Evolutionary conservation across 1,139 yeast genomes (phyloP), one percentile per base, ranked within the genome.

Genomic region (Saccharomyces hybrid): DNA sequence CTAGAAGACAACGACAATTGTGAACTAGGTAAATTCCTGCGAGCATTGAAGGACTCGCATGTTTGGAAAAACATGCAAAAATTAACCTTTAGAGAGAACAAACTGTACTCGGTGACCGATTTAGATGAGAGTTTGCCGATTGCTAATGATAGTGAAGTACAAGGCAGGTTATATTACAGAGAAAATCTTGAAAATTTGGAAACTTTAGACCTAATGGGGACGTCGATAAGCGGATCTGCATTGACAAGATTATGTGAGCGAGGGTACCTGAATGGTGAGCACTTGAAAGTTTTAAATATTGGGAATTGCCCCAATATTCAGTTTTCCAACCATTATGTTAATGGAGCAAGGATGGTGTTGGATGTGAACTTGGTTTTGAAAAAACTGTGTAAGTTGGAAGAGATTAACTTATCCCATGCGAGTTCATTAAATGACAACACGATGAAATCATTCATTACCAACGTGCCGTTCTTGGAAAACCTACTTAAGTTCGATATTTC

Each of bases 271-370:
- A 38, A 58, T 12, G 38, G 55, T 3, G 46, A 51, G 16, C 51
- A 51, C 2, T 50, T 66, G 6, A 53, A 49, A 47, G 57, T 47
- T 47, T 51, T 67, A 7, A 67, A 67, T 51, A 56, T 67, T 21
- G 71, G 71, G 2, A 64, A 67, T 49, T 67, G 70, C 48, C 64
- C 67, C 1, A 54, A 56, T 49, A 59, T 67, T 21, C 60, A 58
- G 42, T 58, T 66, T 29, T 57, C 55, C 32, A 19, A 56, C 31
- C 53, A 55, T 32, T 55, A 52, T 7, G 56, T 50, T 31, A 57
- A 59, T 42, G 14, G 58, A 8, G 51, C 48, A 16, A 38, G 44
- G 24, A 38, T 38, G 44, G 47, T 52, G 26, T 44, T 63, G 29
- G 47, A 61, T 50, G 49, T 59, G n/a, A 31, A 54, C 29, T 50